These are phyloP conservation scores for Calonectria pseudoreteaudii DNA, from an alignment of 2,329 filamentous ascomycete species.

Conservation along the genomic window DNA sequence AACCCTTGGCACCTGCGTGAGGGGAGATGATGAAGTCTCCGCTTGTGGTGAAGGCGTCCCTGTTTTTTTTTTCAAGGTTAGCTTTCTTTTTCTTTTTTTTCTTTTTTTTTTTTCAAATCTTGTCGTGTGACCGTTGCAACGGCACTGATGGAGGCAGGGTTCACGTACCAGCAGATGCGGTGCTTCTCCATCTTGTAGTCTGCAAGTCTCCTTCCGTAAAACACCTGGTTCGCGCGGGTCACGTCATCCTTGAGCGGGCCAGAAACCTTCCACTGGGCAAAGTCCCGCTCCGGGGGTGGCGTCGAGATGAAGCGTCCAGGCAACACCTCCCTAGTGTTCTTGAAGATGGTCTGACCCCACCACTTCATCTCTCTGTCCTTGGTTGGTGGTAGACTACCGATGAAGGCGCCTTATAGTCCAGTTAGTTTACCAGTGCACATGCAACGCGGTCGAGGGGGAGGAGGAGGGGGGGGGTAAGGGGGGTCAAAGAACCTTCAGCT, in stretches of 20 bases:
- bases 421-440: slow-evolving; percentile 45
- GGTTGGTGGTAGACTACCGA: slow-evolving; percentile 69
- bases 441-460: neutral
- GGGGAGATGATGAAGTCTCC: slow-evolving; percentile 73
- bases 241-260: slow-evolving; percentile 68
- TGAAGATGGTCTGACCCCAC: slow-evolving; percentile 72
- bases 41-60: slow-evolving; percentile 74
- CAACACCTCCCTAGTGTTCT: slow-evolving; percentile 63
- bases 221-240: slow-evolving; percentile 65
- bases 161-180: slow-evolving; percentile 73
- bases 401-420: slow-evolving; percentile 62
- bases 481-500: slow-evolving; percentile 43
- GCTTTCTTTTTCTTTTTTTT: slow-evolving; percentile 5
- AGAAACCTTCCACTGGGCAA: slow-evolving; percentile 72
- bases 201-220: slow-evolving; percentile 68
- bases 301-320: slow-evolving; percentile 67
- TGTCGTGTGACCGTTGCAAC: neutral
- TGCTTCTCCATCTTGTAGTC: slow-evolving; percentile 71
- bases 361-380: slow-evolving; percentile 65
- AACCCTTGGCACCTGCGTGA: slow-evolving; percentile 60
- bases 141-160: neutral
- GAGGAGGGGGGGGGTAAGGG: no score
- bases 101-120: neutral
- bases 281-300: slow-evolving; percentile 67
- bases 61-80: slow-evolving; percentile 43